Percentiles rank a stretch among this genome's conserved stretches.
Evolutionary conservation across 768 basidiomycete genomes (phyloP).

Genomic region (Dioszegia aurantiaca): DNA sequence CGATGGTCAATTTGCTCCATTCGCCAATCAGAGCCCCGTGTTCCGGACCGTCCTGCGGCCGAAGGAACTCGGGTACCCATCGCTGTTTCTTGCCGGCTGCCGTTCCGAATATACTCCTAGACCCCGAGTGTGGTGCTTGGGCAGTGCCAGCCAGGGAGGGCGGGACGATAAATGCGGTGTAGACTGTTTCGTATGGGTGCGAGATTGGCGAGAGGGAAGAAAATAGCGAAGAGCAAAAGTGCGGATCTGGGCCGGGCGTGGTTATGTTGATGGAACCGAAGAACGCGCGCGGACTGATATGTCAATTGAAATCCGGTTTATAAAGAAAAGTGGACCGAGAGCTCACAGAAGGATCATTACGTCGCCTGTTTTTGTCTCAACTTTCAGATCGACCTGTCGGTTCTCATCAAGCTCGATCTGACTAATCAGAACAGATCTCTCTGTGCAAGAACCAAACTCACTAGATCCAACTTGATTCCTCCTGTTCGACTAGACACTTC

Average conservation of each 20-base stretch:
- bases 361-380: slow-evolving; percentile 42
- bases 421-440: neutral
- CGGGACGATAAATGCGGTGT: slow-evolving; percentile 36
- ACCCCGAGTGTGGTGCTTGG: neutral
- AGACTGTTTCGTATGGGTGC: slow-evolving; percentile 38
- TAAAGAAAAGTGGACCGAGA: no score
- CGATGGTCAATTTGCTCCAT: slow-evolving; percentile 32
- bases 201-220: slow-evolving; percentile 25
- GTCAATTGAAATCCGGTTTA: neutral
- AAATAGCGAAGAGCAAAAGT: slow-evolving; percentile 25
- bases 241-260: slow-evolving; percentile 25
- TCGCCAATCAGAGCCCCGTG: slow-evolving; percentile 25
- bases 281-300: slow-evolving; percentile 33
- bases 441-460: slow-evolving; percentile 16
- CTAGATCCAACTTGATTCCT: slow-evolving; percentile 42
- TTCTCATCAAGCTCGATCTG: slow-evolving; percentile 38
- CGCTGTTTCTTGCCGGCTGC: slow-evolving; percentile 14
- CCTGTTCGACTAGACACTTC: slow-evolving; percentile 34
- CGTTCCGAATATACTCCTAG: slow-evolving; percentile 9
- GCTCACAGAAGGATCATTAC: slow-evolving; percentile 40
- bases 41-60: slow-evolving; percentile 28
- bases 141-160: slow-evolving; percentile 6
- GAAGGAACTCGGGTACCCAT: slow-evolving; percentile 25
- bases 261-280: slow-evolving; percentile 36
- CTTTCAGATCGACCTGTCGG: slow-evolving; percentile 39